Percentiles rank a stretch among this genome's conserved stretches.
These are phyloP conservation scores for Neoscytalidium dimidiatum DNA, from an alignment of 2,329 filamentous ascomycete genomes.

Conservation along the genomic window DNA sequence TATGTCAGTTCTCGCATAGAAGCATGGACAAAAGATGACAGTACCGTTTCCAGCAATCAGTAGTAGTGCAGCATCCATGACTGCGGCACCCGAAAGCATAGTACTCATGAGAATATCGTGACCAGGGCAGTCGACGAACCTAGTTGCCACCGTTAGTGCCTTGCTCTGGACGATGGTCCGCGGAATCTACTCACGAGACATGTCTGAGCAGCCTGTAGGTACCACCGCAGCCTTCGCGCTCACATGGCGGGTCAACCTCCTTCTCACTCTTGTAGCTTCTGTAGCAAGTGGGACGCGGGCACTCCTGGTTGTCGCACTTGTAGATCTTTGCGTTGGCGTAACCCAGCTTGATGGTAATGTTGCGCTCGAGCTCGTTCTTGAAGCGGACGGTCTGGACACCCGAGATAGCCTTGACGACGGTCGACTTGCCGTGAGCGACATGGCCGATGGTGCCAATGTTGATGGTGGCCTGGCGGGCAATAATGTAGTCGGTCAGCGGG, in stretches of 20 bases:
- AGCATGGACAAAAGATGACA: not conserved
- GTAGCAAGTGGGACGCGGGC: constrained; percentile 93
- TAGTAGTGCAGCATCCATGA: constrained; percentile 98
- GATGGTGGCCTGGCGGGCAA: constrained; percentile 95
- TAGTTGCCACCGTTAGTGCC: constrained; percentile 38
- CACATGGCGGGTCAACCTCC: constrained; percentile 94
- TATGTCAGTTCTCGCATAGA: not conserved
- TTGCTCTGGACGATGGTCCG: not conserved
- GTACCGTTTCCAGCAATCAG: constrained; percentile 84
- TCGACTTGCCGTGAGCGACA: constrained; percentile 98
- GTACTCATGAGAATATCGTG: constrained; percentile 99
- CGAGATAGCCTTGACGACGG: constrained; percentile 98
- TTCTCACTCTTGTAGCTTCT: constrained; percentile 98
- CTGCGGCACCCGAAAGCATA: constrained; percentile 98
- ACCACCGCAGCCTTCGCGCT: constrained; percentile 86
- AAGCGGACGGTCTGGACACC: constrained; percentile 98
- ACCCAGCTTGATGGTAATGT: constrained; percentile 99
- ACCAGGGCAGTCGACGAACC: constrained; percentile 97
- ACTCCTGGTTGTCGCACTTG: constrained; percentile 91
- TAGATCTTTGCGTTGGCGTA: constrained; percentile 99
- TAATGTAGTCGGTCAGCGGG: constrained; percentile 93
- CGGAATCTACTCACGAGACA: constrained; percentile 72
- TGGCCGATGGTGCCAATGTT: constrained; percentile 99
- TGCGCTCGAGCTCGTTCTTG: constrained; percentile 99
- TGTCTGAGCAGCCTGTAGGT: constrained; percentile 87